Evolutionary conservation across 1,284 basidiomycete genomes (phyloP).

Genomic region (Ganoderma boninense): DNA sequence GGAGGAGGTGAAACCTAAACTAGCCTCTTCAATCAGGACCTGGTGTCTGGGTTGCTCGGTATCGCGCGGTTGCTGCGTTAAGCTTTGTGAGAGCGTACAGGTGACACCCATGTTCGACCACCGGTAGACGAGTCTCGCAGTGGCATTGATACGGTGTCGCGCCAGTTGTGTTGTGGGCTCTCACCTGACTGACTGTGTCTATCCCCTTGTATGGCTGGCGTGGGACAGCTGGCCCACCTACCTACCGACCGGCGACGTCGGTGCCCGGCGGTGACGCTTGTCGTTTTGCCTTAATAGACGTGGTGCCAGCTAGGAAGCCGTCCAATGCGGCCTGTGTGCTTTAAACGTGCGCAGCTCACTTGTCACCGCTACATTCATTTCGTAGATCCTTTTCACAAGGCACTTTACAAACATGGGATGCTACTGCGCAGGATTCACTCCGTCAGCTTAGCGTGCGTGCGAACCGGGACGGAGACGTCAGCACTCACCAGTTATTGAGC

Average conservation of each 20-base stretch:
- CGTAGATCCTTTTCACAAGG: background rate
- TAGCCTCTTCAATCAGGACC: background rate
- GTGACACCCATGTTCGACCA: constrained; percentile 33
- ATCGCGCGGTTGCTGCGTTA: constrained; percentile 48
- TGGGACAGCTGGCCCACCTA: background rate
- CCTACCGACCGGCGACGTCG: background rate
- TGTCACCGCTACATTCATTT: background rate
- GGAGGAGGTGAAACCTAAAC: background rate
- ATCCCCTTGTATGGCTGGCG: constrained; percentile 19
- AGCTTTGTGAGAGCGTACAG: constrained; percentile 45
- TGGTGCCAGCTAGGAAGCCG: background rate
- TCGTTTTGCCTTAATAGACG: background rate
- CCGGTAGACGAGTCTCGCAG: constrained; percentile 6
- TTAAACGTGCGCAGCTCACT: background rate
- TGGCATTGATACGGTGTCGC: constrained; percentile 38
- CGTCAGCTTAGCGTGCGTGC: background rate
- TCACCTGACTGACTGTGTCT: constrained; percentile 38
- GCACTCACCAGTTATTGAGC: constrained; percentile 27
- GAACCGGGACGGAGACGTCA: no score
- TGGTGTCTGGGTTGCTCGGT: constrained; percentile 33
- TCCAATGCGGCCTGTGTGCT: background rate
- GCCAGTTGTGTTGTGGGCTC: constrained; percentile 38
- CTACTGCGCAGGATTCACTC: background rate
- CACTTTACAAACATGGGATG: background rate
- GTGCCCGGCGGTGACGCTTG: background rate